phyloP scores from a whole-genome alignment of 208 protist genomes.

The Acanthamoeba triangularis region DNA sequence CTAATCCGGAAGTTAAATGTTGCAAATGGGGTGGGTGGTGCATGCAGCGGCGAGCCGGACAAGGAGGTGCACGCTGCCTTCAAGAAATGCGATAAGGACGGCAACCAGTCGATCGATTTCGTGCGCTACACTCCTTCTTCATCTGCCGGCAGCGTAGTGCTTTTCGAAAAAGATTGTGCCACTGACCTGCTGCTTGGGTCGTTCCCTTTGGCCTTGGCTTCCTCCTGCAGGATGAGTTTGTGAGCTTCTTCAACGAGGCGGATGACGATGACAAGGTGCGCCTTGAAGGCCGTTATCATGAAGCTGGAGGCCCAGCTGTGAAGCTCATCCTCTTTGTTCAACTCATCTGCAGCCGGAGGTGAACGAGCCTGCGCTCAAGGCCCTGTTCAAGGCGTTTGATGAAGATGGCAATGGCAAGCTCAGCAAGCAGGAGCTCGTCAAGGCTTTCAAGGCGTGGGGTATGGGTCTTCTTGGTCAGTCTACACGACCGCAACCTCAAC shows the following conservation, averaged over 20 bases:
- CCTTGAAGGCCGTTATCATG: not conserved
- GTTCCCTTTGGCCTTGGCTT: not conserved
- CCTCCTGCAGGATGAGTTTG: not conserved
- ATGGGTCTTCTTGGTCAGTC: no score
- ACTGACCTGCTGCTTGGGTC: not conserved
- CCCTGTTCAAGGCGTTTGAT: conserved; percentile 68
- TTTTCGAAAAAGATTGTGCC: not conserved
- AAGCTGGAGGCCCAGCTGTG: not conserved
- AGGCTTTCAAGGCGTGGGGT: conserved; percentile 74
- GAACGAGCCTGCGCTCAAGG: conserved; percentile 36
- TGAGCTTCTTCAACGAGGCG: conserved; percentile 48
- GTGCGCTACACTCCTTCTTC: not conserved
- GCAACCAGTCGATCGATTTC: conserved; percentile 57
- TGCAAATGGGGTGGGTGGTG: no score
- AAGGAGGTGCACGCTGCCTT: conserved; percentile 58
- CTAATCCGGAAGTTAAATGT: not conserved
- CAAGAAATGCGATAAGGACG: conserved; percentile 59
- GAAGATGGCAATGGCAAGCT: conserved; percentile 69
- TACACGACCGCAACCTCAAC: no score
- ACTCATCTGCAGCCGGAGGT: not conserved
- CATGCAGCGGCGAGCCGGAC: conserved; percentile 54
- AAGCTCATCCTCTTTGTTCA: not conserved
- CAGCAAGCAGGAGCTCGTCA: conserved; percentile 62
- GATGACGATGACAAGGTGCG: conserved; percentile 33
- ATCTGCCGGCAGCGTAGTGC: not conserved